phyloP scores from a whole-genome alignment of 441 rosid species.

The Mallotus japonicus region DNA sequence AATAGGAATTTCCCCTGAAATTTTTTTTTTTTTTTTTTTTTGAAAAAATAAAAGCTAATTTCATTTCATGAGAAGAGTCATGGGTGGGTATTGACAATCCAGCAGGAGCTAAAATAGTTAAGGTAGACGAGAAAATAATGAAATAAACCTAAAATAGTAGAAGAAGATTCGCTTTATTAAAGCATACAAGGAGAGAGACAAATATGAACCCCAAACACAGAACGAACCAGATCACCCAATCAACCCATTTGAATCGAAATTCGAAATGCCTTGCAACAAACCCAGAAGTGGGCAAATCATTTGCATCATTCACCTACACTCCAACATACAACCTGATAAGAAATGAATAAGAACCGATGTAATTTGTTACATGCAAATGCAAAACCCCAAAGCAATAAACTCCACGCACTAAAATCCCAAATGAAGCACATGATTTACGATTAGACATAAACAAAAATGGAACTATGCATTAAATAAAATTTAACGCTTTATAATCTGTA shows the following conservation, averaged over 20 bases:
- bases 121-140: not conserved
- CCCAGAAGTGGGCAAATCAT: not conserved
- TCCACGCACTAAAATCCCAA: conserved; percentile 22
- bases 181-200: not conserved
- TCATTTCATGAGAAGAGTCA: too few relatives aligned
- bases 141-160: conserved; percentile 9
- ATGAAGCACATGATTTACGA: not conserved
- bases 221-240: conserved; percentile 20
- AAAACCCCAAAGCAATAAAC: conserved; percentile 15
- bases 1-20: too few relatives aligned
- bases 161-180: conserved; percentile 23
- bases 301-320: not conserved
- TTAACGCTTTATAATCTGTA: conserved; percentile 5
- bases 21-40: too few relatives aligned
- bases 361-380: conserved; percentile 37
- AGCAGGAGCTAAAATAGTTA: not conserved
- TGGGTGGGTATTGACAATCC: not conserved
- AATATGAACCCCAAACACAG: conserved; percentile 2
- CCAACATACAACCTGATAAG: not conserved
- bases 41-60: too few relatives aligned
- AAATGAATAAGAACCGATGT: not conserved
- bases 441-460: too few relatives aligned
- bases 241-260: conserved; percentile 15
- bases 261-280: not conserved
- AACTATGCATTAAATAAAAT: conserved; percentile 29